phyloP scores from a whole-genome alignment of 2,329 filamentous ascomycete genomes.

The Colletotrichum sp. region DNA sequence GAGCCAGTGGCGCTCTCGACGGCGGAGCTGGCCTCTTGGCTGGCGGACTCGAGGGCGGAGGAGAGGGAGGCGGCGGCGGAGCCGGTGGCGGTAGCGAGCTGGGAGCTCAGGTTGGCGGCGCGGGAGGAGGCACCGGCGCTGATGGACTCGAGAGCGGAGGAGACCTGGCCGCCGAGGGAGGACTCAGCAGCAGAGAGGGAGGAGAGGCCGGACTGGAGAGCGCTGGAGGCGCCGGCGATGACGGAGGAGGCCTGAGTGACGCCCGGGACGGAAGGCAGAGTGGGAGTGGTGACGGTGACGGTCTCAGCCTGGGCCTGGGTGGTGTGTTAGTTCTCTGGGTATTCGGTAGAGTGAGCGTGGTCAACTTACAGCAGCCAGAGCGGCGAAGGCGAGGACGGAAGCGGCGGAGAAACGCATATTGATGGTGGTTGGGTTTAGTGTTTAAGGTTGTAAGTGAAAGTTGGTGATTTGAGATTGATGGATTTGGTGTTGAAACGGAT shows the following conservation, averaged over 20 bases:
- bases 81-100: conserved; percentile 26
- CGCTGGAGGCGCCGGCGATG: neutral
- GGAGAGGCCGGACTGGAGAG: conserved; percentile 8
- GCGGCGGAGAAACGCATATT: conserved; percentile 50
- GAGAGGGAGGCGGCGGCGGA: conserved; percentile 11
- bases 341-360: neutral
- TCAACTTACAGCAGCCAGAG: conserved; percentile 29
- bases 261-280: conserved; percentile 14
- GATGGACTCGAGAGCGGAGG: conserved; percentile 7
- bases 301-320: conserved; percentile 22
- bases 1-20: conserved; percentile 18
- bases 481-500: neutral
- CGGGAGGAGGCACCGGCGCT: conserved; percentile 5
- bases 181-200: conserved; percentile 27
- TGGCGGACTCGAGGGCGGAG: conserved; percentile 11
- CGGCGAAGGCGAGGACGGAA: conserved; percentile 40
- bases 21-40: conserved; percentile 1
- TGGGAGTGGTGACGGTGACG: conserved; percentile 21
- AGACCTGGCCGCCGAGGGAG: conserved; percentile 26
- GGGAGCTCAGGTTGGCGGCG: conserved; percentile 29
- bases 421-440: conserved; percentile 9
- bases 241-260: conserved; percentile 10
- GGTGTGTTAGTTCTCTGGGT: neutral
- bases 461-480: neutral
- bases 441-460: neutral